phyloP scores from a whole-genome alignment of 2,329 filamentous ascomycete species.

The Trichoderma sp. region DNA sequence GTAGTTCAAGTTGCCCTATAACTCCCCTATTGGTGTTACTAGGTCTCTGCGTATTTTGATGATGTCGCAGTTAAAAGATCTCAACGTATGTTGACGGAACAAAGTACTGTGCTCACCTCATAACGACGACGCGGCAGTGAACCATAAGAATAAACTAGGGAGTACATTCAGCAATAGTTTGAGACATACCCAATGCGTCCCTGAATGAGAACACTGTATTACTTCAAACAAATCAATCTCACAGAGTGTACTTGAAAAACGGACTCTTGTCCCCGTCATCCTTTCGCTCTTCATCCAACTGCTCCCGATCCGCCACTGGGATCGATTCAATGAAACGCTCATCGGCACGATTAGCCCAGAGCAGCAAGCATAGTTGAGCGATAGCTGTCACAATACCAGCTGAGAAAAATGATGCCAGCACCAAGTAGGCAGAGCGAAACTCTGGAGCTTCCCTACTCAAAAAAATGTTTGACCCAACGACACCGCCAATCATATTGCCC shows the following conservation, averaged over 20 bases:
- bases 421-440: background rate
- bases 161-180: background rate
- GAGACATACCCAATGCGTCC: background rate
- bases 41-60: background rate
- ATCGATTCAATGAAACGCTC: background rate
- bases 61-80: background rate
- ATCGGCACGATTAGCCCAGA: background rate
- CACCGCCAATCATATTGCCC: background rate
- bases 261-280: background rate
- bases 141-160: background rate
- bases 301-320: background rate
- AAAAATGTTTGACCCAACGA: background rate
- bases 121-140: background rate
- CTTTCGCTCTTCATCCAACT: background rate
- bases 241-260: background rate
- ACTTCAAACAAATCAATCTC: background rate
- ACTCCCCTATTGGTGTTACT: background rate
- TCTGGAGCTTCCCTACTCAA: background rate
- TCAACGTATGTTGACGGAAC: background rate
- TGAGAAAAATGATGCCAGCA: background rate
- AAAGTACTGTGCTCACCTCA: background rate
- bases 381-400: background rate
- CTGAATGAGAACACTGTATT: background rate
- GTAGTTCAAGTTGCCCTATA: background rate
- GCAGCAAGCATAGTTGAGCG: background rate